These are phyloP conservation scores for Mucor indicus DNA, from an alignment of 371 early-diverging fungal genomes.

Conservation along the genomic window DNA sequence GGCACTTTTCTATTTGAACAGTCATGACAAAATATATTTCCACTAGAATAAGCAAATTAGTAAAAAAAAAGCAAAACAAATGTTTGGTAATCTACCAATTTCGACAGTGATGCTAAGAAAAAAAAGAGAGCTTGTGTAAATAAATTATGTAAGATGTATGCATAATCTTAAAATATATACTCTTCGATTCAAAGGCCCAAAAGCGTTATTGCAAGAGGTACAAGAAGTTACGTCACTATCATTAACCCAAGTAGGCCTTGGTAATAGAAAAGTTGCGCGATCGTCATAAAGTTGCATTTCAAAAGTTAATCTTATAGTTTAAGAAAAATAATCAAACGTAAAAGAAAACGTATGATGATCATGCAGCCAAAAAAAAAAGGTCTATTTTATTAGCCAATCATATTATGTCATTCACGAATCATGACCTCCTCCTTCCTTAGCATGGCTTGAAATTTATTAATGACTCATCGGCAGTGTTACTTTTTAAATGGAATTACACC, in stretches of 20 bases:
- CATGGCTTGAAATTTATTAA: too few relatives aligned
- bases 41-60: slow-evolving; percentile 34
- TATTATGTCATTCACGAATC: too few relatives aligned
- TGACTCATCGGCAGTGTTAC: too few relatives aligned
- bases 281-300: slow-evolving; percentile 34
- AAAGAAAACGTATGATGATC: too few relatives aligned
- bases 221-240: slow-evolving; percentile 45
- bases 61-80: neutral
- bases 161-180: slow-evolving; percentile 15
- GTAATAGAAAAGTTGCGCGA: slow-evolving; percentile 39
- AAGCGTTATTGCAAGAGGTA: slow-evolving; percentile 31
- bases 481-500: too few relatives aligned
- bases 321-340: too few relatives aligned
- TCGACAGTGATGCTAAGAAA: slow-evolving; percentile 70
- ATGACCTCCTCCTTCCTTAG: too few relatives aligned
- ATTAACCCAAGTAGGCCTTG: slow-evolving; percentile 51
- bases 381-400: too few relatives aligned
- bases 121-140: neutral
- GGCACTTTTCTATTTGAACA: slow-evolving; percentile 56
- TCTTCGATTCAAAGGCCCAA: slow-evolving; percentile 45
- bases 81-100: slow-evolving; percentile 54
- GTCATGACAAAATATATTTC: slow-evolving; percentile 63
- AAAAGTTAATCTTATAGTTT: too few relatives aligned
- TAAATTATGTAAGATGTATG: neutral
- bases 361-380: too few relatives aligned